Evolutionary conservation across 164 flowering plant species (phyloP), one percentile per base, ranked within the genome.

Genomic region (Santalum album): DNA sequence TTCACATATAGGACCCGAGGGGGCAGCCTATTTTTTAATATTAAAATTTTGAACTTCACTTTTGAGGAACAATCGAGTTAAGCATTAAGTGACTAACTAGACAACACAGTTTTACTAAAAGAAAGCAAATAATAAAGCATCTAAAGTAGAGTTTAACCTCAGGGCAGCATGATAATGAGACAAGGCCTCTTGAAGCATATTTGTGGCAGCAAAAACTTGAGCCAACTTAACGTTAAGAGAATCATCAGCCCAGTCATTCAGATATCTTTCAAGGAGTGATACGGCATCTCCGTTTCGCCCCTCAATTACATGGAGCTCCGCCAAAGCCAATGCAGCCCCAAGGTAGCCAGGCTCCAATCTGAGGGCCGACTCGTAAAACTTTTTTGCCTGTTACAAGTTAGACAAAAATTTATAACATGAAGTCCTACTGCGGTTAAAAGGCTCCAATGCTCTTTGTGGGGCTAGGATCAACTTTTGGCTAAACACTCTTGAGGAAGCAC

Each of bases 321-420:
- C 95, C 74, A 92, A 70, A 38, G 96, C 95, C 64, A 92, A 60
- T 53, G 94, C 98, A 53, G 98, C 98, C 66, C 87, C 94, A 60
- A 92, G 95, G 70, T 81, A 92, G 65, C 96, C 89, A 55, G 95
- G 86, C 61, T 92, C 98, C 64, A 89, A 64, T 56, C 94, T 82
- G n/a, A 92, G 89, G 44, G 96, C 90, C 14, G 98, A 91, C 68
- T 91, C 96, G 65, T 91, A 91, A 55, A 86, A 91, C 72, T 83
- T 91, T 58, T 84, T 86, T 23, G 98, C 98, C 98, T 91, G 74
- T 60, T 3, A 25, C 57, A 51, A 55, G 51, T 24, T 44, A 26
- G 51, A 22, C 7, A 39, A 15, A 34, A 35, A 19, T 52, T 29
- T 29, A 29, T 29, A 29, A 29, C 34, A 29, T 3, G 34, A 29